phyloP scores from a whole-genome alignment of 164 flowering plant species.

The Tetracentron sinense region DNA sequence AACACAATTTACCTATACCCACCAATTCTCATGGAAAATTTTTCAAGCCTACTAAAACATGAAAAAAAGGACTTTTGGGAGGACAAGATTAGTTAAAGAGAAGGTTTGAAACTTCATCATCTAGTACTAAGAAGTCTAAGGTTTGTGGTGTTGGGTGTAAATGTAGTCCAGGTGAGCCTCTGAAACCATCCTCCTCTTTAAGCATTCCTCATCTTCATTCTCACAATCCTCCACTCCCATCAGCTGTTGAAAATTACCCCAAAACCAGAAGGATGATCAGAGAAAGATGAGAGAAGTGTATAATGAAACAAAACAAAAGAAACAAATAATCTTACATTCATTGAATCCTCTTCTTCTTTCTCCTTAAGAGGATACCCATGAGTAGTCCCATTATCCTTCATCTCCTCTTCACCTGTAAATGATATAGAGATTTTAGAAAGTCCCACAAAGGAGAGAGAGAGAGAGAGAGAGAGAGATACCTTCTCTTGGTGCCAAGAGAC shows the following conservation, averaged over 20 bases:
- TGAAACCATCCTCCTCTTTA: slow-evolving; percentile 48
- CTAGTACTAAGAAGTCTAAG: no score
- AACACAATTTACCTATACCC: no score
- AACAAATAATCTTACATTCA: slow-evolving; percentile 15
- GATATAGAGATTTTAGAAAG: neutral
- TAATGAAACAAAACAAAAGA: neutral
- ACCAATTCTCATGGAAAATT: no score
- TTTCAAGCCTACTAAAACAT: no score
- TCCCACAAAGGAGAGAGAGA: neutral
- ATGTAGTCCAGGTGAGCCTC: slow-evolving; percentile 83
- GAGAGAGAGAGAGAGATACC: slow-evolving; percentile 13
- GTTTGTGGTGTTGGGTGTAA: slow-evolving; percentile 61
- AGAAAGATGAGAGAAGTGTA: neutral
- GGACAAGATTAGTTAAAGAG: no score
- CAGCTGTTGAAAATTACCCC: slow-evolving; percentile 22
- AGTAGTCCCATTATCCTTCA: slow-evolving; percentile 12
- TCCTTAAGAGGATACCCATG: slow-evolving; percentile 8
- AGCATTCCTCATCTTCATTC: slow-evolving; percentile 52
- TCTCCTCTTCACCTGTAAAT: slow-evolving; percentile 20
- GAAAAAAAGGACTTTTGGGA: no score
- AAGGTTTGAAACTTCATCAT: no score
- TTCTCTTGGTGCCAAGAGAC: slow-evolving; percentile 14
- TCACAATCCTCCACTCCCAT: slow-evolving; percentile 50
- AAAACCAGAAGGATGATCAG: neutral
- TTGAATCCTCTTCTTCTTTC: slow-evolving; percentile 15